A percentile compares a stretch with the other conserved stretches of the same genome.
Evolutionary conservation across 768 basidiomycete species (phyloP).

Genomic region (Lyophyllum atratum): DNA sequence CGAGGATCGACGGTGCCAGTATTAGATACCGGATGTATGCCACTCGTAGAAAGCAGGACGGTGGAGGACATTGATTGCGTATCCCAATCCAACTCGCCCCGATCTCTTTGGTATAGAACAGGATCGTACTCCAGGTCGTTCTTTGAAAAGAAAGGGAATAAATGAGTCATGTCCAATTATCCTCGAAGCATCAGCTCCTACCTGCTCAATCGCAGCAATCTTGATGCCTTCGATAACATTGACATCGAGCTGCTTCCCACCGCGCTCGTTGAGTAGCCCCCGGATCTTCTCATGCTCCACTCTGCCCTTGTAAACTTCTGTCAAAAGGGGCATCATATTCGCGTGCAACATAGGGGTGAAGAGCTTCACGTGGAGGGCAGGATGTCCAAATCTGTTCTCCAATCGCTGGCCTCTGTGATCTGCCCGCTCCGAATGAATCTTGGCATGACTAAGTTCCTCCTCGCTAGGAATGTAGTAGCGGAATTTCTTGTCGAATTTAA

Average conservation of each 20-base stretch:
- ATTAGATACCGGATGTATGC: neutral
- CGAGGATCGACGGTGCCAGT: neutral
- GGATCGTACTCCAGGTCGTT: conserved; percentile 80
- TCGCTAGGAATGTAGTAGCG: conserved; percentile 79
- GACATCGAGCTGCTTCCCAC: conserved; percentile 71
- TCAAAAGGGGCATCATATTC: conserved; percentile 75
- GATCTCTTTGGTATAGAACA: conserved; percentile 70
- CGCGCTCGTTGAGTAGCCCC: conserved; percentile 64
- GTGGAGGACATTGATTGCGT: conserved; percentile 67
- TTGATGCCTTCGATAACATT: conserved; percentile 73
- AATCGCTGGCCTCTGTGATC: conserved; percentile 73
- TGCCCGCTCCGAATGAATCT: conserved; percentile 73
- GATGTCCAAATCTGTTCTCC: conserved; percentile 92
- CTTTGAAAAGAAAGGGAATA: conserved; percentile 28
- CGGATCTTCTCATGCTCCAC: conserved; percentile 54
- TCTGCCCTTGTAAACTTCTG: conserved; percentile 74
- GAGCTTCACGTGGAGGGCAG: conserved; percentile 80
- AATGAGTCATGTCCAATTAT: neutral
- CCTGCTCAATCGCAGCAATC: conserved; percentile 79
- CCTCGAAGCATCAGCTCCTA: conserved; percentile 21
- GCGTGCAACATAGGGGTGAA: conserved; percentile 86
- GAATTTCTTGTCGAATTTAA: conserved; percentile 66
- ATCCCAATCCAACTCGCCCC: conserved; percentile 88
- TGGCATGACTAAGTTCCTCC: conserved; percentile 66
- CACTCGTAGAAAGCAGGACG: conserved; percentile 11